These are phyloP conservation scores for Kockovaella imperatae DNA, from an alignment of 768 basidiomycete genomes.

Conservation along the genomic window DNA sequence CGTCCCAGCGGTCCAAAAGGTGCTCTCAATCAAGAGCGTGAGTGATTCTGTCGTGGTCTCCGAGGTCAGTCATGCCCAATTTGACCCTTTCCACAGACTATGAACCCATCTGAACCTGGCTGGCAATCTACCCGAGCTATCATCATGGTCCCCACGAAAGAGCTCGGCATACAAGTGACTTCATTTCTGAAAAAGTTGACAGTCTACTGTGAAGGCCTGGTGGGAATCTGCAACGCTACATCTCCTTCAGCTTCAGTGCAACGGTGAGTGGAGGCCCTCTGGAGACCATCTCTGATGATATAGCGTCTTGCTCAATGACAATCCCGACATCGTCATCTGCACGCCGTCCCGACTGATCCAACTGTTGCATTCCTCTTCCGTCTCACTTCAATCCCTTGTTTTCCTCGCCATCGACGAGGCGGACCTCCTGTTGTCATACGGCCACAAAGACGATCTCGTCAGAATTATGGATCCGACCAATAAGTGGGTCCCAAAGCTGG, in stretches of 20 bases:
- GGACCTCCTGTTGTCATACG: constrained; percentile 92
- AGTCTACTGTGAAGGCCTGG: constrained; percentile 65
- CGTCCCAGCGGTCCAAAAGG: constrained; percentile 80
- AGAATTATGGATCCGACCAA: constrained; percentile 61
- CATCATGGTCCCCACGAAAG: constrained; percentile 65
- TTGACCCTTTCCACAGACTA: constrained; percentile 8
- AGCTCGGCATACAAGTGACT: constrained; percentile 84
- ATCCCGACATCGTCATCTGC: constrained; percentile 69
- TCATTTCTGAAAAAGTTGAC: constrained; percentile 59
- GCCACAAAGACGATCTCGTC: constrained; percentile 66
- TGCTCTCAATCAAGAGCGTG: constrained; percentile 71
- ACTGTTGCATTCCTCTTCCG: constrained; percentile 62
- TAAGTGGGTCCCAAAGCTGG: constrained; percentile 43
- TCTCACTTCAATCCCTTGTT: constrained; percentile 62
- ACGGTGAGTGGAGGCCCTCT: constrained; percentile 27
- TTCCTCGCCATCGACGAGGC: constrained; percentile 96
- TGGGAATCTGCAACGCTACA: constrained; percentile 67
- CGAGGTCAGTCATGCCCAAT: neutral
- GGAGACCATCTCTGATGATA: neutral
- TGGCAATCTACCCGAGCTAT: constrained; percentile 59
- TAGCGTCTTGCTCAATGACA: constrained; percentile 57
- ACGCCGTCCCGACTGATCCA: constrained; percentile 66
- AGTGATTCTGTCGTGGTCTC: constrained; percentile 9
- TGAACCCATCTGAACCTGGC: constrained; percentile 16
- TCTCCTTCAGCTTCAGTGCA: constrained; percentile 50